Conservation (phyloP, 495 filamentous ascomycete genomes). For the Aspergillus biplanus region DNA sequence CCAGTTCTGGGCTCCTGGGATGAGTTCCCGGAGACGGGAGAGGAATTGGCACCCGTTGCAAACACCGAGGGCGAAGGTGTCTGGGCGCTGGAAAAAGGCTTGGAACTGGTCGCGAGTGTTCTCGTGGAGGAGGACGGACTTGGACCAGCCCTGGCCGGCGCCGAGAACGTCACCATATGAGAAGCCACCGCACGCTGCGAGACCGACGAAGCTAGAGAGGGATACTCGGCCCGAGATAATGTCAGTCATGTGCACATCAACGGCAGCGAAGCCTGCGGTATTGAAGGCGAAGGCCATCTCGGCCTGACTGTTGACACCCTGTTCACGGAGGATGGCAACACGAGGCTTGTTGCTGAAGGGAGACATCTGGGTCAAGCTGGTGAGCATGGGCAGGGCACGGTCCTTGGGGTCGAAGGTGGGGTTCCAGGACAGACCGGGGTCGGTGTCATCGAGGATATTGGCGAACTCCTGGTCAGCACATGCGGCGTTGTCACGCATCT, state of each 20-base stretch:
- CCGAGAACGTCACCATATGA: conserved; percentile 96
- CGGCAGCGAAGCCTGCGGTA: conserved; percentile 83
- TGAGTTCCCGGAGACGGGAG: conserved; percentile 76
- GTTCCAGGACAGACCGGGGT: conserved; percentile 86
- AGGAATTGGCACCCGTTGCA: conserved; percentile 99
- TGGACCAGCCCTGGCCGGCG: conserved; percentile 96
- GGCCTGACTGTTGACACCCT: conserved; percentile 92
- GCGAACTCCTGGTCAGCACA: conserved; percentile 87
- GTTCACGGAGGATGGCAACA: conserved; percentile 92
- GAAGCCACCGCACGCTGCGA: conserved; percentile 96
- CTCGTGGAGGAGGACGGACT: conserved; percentile 83
- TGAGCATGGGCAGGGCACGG: conserved; percentile 68
- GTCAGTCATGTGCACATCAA: conserved; percentile 98
- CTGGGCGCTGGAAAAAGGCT: conserved; percentile 81
- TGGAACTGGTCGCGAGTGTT: conserved; percentile 77
- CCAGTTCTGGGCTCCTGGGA: conserved; percentile 85
- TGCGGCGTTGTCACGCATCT: conserved; percentile 81
- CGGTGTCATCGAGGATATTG: conserved; percentile 70
- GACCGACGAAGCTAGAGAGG: conserved; percentile 78
- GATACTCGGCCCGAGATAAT: conserved; percentile 76
- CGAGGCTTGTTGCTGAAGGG: conserved; percentile 74
- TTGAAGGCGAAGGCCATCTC: conserved; percentile 99
- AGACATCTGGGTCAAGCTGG: conserved; percentile 61
- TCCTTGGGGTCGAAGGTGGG: conserved; percentile 82
- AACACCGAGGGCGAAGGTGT: conserved; percentile 92